These are phyloP conservation scores for Ceratocystis destructans DNA, from an alignment of 2,329 filamentous ascomycete species.

Conservation along the genomic window DNA sequence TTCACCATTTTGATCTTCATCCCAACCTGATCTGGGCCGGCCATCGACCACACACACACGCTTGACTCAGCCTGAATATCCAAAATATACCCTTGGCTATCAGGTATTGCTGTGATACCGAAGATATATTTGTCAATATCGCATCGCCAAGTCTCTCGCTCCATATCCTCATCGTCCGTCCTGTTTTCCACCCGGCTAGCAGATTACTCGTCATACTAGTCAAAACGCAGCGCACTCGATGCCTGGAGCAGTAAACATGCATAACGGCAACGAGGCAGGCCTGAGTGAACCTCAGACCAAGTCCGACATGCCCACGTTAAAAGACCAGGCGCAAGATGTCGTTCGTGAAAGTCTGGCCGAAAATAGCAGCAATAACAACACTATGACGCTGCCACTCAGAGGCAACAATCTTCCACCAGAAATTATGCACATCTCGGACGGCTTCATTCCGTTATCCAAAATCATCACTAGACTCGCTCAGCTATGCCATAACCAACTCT, in stretches of 20 bases:
- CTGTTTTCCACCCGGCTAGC: no score
- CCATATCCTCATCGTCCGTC: no score
- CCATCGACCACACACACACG: background rate
- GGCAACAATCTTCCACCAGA: conserved; percentile 49
- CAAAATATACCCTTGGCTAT: background rate
- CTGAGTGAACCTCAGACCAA: conserved; percentile 27
- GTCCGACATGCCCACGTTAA: conserved; percentile 26
- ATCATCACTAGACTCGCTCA: conserved; percentile 70
- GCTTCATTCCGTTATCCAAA: conserved; percentile 61
- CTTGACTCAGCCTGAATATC: background rate
- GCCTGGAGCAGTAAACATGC: conserved; percentile 43
- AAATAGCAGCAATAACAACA: conserved; percentile 10
- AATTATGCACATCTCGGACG: conserved; percentile 57
- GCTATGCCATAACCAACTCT: conserved; percentile 65
- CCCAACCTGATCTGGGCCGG: background rate
- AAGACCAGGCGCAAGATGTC: conserved; percentile 22
- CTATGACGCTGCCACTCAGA: conserved; percentile 22
- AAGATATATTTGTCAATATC: no score
- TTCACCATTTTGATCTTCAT: background rate
- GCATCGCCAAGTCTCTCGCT: no score
- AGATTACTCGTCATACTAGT: background rate
- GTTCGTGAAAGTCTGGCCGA: conserved; percentile 2
- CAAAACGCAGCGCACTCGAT: conserved; percentile 26
- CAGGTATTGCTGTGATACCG: no score
- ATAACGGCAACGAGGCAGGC: conserved; percentile 30